phyloP scores from a whole-genome alignment of 257 asterid genomes.

The Misopates orontium region DNA sequence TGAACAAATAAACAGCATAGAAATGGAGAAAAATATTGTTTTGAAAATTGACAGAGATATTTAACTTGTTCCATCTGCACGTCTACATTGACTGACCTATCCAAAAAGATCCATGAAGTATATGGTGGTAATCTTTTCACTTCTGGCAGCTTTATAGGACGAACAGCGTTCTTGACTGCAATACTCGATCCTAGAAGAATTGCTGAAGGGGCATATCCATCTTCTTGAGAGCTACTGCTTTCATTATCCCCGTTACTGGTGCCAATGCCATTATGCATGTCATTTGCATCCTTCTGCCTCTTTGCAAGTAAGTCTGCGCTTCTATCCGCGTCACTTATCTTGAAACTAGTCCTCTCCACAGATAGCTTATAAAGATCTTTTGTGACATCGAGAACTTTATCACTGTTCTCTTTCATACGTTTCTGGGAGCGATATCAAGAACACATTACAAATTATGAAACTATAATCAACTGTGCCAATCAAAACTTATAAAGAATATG shows the following conservation, averaged over 20 bases:
- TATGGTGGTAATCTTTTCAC: constrained; percentile 69
- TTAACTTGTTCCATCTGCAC: constrained; percentile 21
- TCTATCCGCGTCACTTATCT: constrained; percentile 43
- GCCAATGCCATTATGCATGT: constrained; percentile 75
- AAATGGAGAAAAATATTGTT: not conserved
- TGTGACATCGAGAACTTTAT: constrained; percentile 59
- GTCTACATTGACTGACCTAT: constrained; percentile 56
- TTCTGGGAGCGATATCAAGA: constrained; percentile 48
- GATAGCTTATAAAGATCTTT: constrained; percentile 51
- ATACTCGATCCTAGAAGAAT: constrained; percentile 86
- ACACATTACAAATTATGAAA: constrained; percentile 22
- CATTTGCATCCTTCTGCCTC: constrained; percentile 85
- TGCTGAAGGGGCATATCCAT: constrained; percentile 83
- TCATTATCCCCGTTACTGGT: constrained; percentile 62
- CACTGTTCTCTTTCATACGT: constrained; percentile 66
- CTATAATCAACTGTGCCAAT: constrained; percentile 23
- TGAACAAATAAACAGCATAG: constrained; percentile 10
- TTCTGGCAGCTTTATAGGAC: constrained; percentile 79
- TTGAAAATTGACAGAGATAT: constrained; percentile 10
- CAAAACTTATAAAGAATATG: constrained; percentile 21
- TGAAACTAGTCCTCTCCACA: constrained; percentile 55
- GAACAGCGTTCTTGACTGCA: constrained; percentile 84
- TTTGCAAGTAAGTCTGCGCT: constrained; percentile 70
- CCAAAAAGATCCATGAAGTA: constrained; percentile 87
- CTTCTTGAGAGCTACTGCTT: constrained; percentile 70